Percentiles rank a stretch among this genome's conserved stretches.
These are phyloP conservation scores for Clohesyomyces aquaticus DNA, from an alignment of 495 filamentous ascomycete species.

Conservation along the genomic window DNA sequence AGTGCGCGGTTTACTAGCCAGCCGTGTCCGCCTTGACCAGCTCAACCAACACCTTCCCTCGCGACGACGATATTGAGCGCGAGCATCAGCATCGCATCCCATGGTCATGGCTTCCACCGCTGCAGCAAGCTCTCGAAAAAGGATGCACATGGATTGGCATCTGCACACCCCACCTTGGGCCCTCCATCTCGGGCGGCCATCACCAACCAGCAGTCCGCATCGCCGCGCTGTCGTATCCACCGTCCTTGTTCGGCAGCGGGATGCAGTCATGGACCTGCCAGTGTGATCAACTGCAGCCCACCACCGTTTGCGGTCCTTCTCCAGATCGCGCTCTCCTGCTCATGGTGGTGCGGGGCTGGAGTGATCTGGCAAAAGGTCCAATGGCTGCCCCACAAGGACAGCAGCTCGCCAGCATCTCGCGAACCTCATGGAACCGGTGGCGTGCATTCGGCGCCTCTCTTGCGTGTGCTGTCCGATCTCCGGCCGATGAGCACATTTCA, in stretches of 20 bases:
- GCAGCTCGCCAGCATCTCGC: not conserved
- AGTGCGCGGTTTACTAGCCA: not conserved
- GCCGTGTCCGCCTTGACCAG: too few relatives aligned
- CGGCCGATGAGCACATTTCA: not conserved
- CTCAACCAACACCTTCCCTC: too few relatives aligned
- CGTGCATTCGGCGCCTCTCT: not conserved
- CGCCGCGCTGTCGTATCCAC: slow-evolving; percentile 4
- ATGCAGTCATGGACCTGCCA: slow-evolving; percentile 28
- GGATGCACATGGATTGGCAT: slow-evolving; percentile 20
- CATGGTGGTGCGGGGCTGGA: slow-evolving; percentile 3
- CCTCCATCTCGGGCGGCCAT: slow-evolving; percentile 10
- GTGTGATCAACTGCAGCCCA: slow-evolving; percentile 27
- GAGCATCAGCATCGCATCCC: slow-evolving; percentile 13
- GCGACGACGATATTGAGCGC: not conserved
- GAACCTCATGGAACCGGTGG: not conserved
- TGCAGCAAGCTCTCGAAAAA: slow-evolving; percentile 19
- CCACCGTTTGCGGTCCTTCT: too few relatives aligned
- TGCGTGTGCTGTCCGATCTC: not conserved
- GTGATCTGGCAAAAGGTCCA: not conserved
- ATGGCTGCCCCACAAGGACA: not conserved
- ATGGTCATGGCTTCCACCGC: not conserved
- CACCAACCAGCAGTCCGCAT: slow-evolving; percentile 21
- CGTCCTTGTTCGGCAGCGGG: slow-evolving; percentile 23
- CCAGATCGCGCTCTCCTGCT: not conserved
- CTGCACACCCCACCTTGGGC: slow-evolving; percentile 30